A percentile compares a stretch with the other conserved stretches of the same genome.
phyloP scores from a whole-genome alignment of 2,329 filamentous ascomycete genomes.

The Phaeosphaeria sp. region DNA sequence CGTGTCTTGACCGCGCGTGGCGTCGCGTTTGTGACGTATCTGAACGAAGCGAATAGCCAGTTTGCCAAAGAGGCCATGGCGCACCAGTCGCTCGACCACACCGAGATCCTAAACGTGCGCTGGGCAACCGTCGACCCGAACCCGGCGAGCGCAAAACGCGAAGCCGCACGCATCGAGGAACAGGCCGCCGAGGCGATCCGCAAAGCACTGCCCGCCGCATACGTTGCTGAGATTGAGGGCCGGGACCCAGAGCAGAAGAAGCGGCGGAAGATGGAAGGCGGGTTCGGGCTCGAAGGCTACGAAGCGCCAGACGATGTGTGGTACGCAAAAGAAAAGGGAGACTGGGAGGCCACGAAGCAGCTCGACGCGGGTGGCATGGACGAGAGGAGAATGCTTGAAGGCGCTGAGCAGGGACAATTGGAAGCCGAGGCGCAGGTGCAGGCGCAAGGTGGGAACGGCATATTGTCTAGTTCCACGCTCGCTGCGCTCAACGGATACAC shows the following conservation, averaged over 20 bases:
- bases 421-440: slow-evolving; percentile 11
- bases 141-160: slow-evolving; percentile 89
- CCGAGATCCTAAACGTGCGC: slow-evolving; percentile 90
- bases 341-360: slow-evolving; percentile 69
- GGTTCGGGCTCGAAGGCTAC: slow-evolving; percentile 88
- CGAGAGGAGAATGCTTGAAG: slow-evolving; percentile 56
- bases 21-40: slow-evolving; percentile 94
- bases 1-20: slow-evolving; percentile 88
- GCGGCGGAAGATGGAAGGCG: slow-evolving; percentile 82
- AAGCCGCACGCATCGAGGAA: slow-evolving; percentile 87
- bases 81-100: slow-evolving; percentile 88
- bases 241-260: slow-evolving; percentile 86
- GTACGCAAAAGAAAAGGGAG: slow-evolving; percentile 79
- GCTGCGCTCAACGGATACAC: slow-evolving; percentile 71
- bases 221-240: slow-evolving; percentile 92
- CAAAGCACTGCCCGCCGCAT: slow-evolving; percentile 84
- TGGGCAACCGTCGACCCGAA: slow-evolving; percentile 98
- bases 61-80: slow-evolving; percentile 83
- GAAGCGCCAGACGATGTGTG: slow-evolving; percentile 94
- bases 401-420: slow-evolving; percentile 39
- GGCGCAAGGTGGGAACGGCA: slow-evolving; percentile 59
- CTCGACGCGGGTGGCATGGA: slow-evolving; percentile 64
- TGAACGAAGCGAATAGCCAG: slow-evolving; percentile 68
- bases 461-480: slow-evolving; percentile 83
- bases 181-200: slow-evolving; percentile 95